Base-by-base conservation (phyloP, 768 basidiomycete species). In the Tylopilus plumbeoviolaceoides region DNA sequence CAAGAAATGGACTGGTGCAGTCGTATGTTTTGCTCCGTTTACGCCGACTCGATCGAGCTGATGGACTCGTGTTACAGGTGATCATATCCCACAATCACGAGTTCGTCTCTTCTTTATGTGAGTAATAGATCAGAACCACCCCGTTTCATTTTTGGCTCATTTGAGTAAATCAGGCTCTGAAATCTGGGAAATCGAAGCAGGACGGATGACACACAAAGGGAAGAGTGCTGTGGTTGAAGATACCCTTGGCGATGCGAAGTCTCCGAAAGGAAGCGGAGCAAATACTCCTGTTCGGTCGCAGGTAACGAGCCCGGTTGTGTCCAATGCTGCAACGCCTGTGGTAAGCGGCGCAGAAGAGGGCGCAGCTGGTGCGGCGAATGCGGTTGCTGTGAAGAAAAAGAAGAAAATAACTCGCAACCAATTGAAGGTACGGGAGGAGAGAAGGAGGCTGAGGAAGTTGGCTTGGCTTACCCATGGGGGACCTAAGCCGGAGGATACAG, bases 1-100 rank as follows among this genome's bases (percentile, higher is more conserved):
- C 72, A 85, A 82, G 58, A 91, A 95, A 58, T 98, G 95, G 95
- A 82, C 83, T 44, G 95, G 95, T 51, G 93, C 90, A 41, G 89
- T 94, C 35, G 87, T 88, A 75, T 45, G 43, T 62, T 56, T 61
- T 48, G 1, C 21, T 25, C 31, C 59, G 50, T 58, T 55, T 59
- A 53, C 42, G 15, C 33, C 30, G 51, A 48, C 55, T 49, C 48
- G 48, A 63, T 59, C 43, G 53, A 50, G 15, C 56, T 58, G 46
- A 59, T 58, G 61, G 44, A 40, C 48, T 45, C 44, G 48, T 42
- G 63, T 53, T 43, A 15, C 60, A 89, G 87, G 85, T 93, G 64
- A 97, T 97, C 74, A 98, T 98, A 68, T 97, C 93, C 30, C 95
- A 97, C 77, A 95, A 95, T 72, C 76, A 84, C 59, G 91, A 93